Percentiles rank a stretch among this genome's conserved stretches.
phyloP scores from a whole-genome alignment of 176 grass and related monocot species.

The Rhipidocladum racemiflorum region DNA sequence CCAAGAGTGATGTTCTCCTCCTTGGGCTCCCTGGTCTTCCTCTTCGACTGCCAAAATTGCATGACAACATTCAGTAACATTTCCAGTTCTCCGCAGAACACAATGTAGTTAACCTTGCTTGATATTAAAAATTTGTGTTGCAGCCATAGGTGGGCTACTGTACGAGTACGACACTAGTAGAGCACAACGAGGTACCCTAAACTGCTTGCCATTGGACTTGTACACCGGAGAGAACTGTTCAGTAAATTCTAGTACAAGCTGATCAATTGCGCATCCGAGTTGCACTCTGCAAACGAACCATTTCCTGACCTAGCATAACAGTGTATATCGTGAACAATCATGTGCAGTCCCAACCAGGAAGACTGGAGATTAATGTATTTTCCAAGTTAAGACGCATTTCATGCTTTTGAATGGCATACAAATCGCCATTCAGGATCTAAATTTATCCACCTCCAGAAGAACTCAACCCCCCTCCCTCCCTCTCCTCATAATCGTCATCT shows the following conservation, averaged over 20 bases:
- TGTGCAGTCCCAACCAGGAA: neutral
- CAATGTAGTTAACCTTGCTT: neutral
- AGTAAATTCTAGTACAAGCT: neutral
- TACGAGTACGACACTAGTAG: neutral
- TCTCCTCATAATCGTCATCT: neutral
- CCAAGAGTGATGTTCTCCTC: slow-evolving; percentile 79
- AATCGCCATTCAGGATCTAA: neutral
- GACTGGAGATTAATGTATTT: neutral
- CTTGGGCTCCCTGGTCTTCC: slow-evolving; percentile 85
- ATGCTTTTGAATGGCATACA: neutral
- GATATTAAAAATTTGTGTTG: rapidly evolving
- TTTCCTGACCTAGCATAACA: neutral
- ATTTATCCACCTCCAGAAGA: neutral
- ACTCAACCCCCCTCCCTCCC: neutral
- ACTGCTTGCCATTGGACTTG: neutral
- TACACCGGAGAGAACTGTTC: neutral
- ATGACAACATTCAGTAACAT: neutral
- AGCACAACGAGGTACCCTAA: neutral
- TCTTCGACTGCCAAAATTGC: slow-evolving; percentile 49
- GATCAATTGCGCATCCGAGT: neutral
- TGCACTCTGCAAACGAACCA: neutral
- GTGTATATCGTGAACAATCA: neutral
- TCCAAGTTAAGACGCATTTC: neutral
- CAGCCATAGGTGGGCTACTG: neutral
- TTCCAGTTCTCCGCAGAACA: neutral